These are phyloP conservation scores for Linnemannia elongata DNA, from an alignment of 192 early-diverging fungal genomes.

Conservation along the genomic window DNA sequence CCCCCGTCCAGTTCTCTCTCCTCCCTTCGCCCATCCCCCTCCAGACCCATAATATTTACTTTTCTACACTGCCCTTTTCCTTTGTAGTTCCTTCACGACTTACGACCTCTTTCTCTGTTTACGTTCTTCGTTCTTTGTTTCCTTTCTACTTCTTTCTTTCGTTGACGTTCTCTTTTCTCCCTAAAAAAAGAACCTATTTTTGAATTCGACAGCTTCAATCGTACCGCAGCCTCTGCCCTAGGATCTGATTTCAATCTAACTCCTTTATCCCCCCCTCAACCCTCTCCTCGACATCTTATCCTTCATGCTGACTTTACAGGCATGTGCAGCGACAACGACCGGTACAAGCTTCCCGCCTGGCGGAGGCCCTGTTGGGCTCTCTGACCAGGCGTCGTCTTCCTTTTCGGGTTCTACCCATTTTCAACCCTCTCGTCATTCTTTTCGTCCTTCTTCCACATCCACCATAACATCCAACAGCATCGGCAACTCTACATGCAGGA, in stretches of 20 bases:
- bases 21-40: constrained; percentile 33
- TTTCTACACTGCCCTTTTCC: background rate
- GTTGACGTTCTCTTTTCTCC: too few species aligned
- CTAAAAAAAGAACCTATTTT: background rate
- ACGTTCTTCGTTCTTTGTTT: background rate
- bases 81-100: background rate
- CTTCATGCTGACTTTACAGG: constrained; percentile 48
- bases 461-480: background rate
- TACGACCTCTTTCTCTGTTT: constrained; percentile 3
- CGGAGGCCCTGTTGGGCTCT: constrained; percentile 25
- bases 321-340: constrained; percentile 50
- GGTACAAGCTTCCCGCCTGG: constrained; percentile 39
- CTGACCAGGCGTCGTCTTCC: constrained; percentile 28
- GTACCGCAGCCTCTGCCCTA: constrained; percentile 41
- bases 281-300: constrained; percentile 17
- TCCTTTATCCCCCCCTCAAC: background rate
- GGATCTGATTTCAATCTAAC: background rate
- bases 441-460: constrained; percentile 10
- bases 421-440: constrained; percentile 17
- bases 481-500: constrained; percentile 16
- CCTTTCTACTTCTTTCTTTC: background rate
- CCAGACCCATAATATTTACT: constrained; percentile 41
- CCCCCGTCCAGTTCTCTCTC: background rate
- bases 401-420: constrained; percentile 17
- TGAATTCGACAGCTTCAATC: background rate